Base-by-base conservation (phyloP, 2,329 filamentous ascomycete species). In the Didymella keratinophila region DNA sequence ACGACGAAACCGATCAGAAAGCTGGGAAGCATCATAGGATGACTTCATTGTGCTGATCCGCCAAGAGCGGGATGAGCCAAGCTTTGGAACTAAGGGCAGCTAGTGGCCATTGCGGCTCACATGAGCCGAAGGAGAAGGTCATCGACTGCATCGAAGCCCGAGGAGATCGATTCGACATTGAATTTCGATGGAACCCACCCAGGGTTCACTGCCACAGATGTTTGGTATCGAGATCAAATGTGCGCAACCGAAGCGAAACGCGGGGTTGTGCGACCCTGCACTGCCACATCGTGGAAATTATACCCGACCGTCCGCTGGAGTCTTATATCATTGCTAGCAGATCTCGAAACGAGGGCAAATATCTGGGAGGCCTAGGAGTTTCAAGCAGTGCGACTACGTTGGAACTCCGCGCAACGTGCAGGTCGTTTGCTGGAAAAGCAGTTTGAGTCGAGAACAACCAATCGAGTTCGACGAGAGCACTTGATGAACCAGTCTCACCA, bases 11-110 rank as follows among this genome's bases (percentile, higher is more conserved):
- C 8, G 37, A 39, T 28, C 25, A 37, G 18, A 21, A 48, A 44
- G 44, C n/a, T 49, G 49, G 23, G 20, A 45, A 34, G 23, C 18
- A 21, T 27, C 21, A 51, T 32, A 14, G 21, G 4, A 58, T 58
- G 56, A 58, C 56, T 58, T 58, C 56, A 58, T 54, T 23, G 45
- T 37, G 45, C 21, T 18, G 50, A 58, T 58, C 50, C 41, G 56
- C 56, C 56, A 54, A 58, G 54, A 41, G 27, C 12, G 21, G 25
- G n/a, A 34, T 4, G n/a, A n/a, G 44, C 50, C 44, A 58, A 58
- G 49, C 23, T 25, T 25, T 25, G 23, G 23, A 25, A 11, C 37
- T 44, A 50, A 46, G 21, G 18, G 16, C 20, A 25, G 16, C 21
- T 36, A 47, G 27, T 48, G 56, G 45, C 32, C 34, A 50, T 16